These are phyloP conservation scores for Emmonsia crescens DNA, from an alignment of 2,329 filamentous ascomycete genomes.

Conservation along the genomic window DNA sequence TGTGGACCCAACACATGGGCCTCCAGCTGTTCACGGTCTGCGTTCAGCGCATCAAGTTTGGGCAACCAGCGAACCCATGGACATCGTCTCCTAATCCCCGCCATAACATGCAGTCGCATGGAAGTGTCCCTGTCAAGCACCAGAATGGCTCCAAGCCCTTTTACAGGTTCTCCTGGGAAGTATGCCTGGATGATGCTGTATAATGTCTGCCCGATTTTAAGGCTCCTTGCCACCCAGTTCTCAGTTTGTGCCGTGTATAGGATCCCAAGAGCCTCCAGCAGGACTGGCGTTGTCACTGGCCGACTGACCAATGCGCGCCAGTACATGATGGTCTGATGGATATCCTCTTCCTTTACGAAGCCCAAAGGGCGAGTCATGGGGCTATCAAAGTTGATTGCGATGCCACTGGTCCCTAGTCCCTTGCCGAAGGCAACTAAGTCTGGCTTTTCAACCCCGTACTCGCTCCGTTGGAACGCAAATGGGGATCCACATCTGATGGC, in stretches of 20 bases:
- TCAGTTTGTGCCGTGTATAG: background rate
- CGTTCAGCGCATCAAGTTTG: background rate
- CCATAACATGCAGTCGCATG: background rate
- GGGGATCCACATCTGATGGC: background rate
- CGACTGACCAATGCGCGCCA: background rate
- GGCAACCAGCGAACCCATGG: background rate
- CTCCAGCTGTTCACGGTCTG: background rate
- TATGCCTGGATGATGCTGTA: background rate
- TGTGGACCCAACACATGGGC: background rate
- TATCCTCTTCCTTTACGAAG: background rate
- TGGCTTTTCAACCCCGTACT: background rate
- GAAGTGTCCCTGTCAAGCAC: background rate
- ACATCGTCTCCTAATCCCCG: background rate
- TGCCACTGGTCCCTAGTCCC: background rate
- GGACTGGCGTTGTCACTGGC: background rate
- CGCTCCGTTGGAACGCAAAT: background rate
- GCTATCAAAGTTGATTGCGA: background rate
- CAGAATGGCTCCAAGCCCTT: background rate
- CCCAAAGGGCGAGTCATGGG: background rate
- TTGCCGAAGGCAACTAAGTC: background rate
- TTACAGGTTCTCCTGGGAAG: background rate
- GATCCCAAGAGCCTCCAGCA: background rate
- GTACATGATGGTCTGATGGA: background rate
- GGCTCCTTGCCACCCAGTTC: background rate
- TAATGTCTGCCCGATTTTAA: background rate